Evolutionary conservation across 2,329 filamentous ascomycete genomes (phyloP), one percentile per base, ranked within the genome.

Genomic region (Furcasterigmium sp.): DNA sequence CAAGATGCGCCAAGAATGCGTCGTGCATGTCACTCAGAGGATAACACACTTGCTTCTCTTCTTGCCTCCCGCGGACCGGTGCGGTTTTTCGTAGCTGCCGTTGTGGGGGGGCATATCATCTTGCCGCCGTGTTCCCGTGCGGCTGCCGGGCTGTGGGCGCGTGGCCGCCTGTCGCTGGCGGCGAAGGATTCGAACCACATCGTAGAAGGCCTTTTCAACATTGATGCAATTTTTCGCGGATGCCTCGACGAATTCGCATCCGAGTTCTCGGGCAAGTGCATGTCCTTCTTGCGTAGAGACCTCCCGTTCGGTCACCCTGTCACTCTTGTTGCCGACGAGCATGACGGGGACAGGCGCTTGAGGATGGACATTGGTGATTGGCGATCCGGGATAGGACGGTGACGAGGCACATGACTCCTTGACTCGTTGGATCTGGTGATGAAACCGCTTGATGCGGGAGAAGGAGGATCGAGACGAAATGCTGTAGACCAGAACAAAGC

Each of bases 191-290:
- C 93, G 76, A 43, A 97, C 93, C 8, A 98, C 93, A 60, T 98
- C 93, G 67, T 95, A 97, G 61, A 98, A 97, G 25, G 90, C 91
- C 74, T 95, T 97, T 66, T 95, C 93, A 42, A 96, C 91, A 58
- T 97, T 96, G 73, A 96, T 90, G 69, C 91, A 95, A 63, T 95
- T 96, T 72, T 96, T 96, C 28, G 91, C 91, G 7, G 91, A 96
- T 2, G 91, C 91, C 66, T 97, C 91, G 55, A 96, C 90, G 56
- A 97, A 97, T 55, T 96, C 91, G 68, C 93, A 97, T 50, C 89
- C 89, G 30, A 98, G 73, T 58, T 96, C 89, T 57, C 91, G 86
- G 43, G 93, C 91, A 30, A 97, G 72, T 41, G 91, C 90, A 53
- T 89, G 87, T 14, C 93, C 93, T 69, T 98, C 93, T 65, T 97